Evolutionary conservation across 225 moss, liverwort and hornwort species (phyloP), one percentile per base, ranked within the genome.

Genomic region (Anthoceros angustus): DNA sequence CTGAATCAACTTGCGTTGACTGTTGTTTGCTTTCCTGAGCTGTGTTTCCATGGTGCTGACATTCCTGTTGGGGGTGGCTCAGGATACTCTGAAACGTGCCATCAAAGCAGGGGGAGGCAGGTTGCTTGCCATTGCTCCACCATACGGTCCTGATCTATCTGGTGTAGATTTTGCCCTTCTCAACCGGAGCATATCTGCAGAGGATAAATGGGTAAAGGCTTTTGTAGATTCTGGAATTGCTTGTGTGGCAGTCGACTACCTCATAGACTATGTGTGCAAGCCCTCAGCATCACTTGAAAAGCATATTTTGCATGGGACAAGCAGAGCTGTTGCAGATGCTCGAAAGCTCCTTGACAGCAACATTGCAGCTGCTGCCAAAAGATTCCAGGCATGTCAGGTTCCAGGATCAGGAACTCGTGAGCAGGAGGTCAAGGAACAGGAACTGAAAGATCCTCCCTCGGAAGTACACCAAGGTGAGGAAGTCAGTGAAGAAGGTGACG

Each of bases 101-200:
- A 76, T 81, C 10, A 73, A 69, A 73, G 81, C 78, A 42, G 81
- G 81, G 24, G 81, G 81, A 50, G 81, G 81, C 39, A 16, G 64
- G 62, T 69, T 81, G 18, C n/a, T 78, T 46, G 72, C 81, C 67
- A 66, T 77, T 21, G 43, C 63, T 64, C 81, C 81, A 66, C 81
- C 81, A 10, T 81, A 73, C 39, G 39, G 70, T 60, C 69, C 70
- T 26, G 64, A 73, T 62, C 48, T 78, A 60, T 11, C 42, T 42
- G 75, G 78, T 38, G 76, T 77, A 43, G 66, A 81, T 50, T 81
- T 81, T 55, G 81, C 73, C 32, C 67, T 81, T 48, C 65, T 81
- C 49, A 78, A 69, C 64, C 75, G 73, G 0, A 75, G 41, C 0
- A 66, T 69, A 26, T 25, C 71, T 3, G 10, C 50, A 62, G 64